Evolutionary conservation across 345 rosid species (phyloP), one percentile per base, ranked within the genome.

Genomic region (Acer yangbiense): DNA sequence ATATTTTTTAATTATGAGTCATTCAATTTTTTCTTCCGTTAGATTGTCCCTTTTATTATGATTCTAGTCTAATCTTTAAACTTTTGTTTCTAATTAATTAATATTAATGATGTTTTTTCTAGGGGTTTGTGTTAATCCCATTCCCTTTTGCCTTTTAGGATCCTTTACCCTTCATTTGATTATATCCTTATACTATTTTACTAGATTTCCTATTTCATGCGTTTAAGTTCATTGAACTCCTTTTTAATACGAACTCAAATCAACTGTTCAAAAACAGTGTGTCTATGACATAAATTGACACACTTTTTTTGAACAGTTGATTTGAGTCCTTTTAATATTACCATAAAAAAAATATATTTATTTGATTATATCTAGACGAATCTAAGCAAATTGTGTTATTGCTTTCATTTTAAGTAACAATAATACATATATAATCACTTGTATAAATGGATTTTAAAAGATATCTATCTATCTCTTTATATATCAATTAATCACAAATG

Each of bases 171-270:
- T 9, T 71, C 63, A 5, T 9, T 18, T 58, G 25, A 10, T 54
- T 29, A 13, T 17, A 35, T 35, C 39, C 6, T 35, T 4, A 35
- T 35, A 35, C 39, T 72, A 27, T 71, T 16, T 71, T 17, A 13
- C 13, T 29, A 17, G 2, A 2, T 57, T 72, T 35, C 16, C 9
- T 18, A 20, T 72, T 6, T 21, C 8, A 58, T 41, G 3, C 5
- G 14, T 11, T 55, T 2, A 58, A 57, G n/a, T 71, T 71, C 75
- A 55, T 71, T 71, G 50, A 71, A 55, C 64, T 60, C n/a, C n/a
- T 9, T 54, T 54, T 54, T 54, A 54, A 54, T 20, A 29, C 27
- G 1, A 0, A 29, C 32, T 29, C 32, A 29, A 27, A 27, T 27
- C 29, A 27, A 2, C 2, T 27, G 1, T 27, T 2, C 2, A 27